Evolutionary conservation across 2,329 filamentous ascomycete genomes (phyloP), one percentile per base, ranked within the genome.

Genomic region (Colletotrichum godetiae): DNA sequence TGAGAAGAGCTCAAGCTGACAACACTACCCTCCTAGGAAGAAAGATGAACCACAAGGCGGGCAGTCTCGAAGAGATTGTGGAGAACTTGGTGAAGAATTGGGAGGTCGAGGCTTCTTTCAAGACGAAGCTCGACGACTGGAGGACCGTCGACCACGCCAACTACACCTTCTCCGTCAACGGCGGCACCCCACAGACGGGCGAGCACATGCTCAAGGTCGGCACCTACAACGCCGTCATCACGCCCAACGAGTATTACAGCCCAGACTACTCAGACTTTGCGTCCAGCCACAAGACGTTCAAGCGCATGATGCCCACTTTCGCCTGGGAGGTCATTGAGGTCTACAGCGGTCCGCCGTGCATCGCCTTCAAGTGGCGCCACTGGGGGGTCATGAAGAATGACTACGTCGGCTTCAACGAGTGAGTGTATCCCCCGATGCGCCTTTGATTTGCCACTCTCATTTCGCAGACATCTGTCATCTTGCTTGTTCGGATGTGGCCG

Each of bases 51-150:
- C 91, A 93, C 79, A 81, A 82, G 58, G 84, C 89, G 4, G 86
- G 85, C 46, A 90, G 87, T 68, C 86, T 93, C 3, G 87, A 89
- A 15, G 82, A 87, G 61, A 86, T 93, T 5, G 91, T 93, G 52
- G 88, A 93, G 79, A 93, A 93, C 78, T 87, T 93, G 1, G 91
- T 93, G 78, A 93, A 93, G 83, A 93, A 93, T 80, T 93, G 91
- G 92, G 91, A 93, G 80, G 88, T 93, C 64, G 91, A 93, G 80
- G 92, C 92, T 0, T 92, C 90, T 0, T 92, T 92, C 87, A 93
- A 93, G 82, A 86, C 87, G 8, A 77, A 85, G 19, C 84, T 92
- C 11, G 77, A 82, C 3, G 89, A 93, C 81, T 93, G 91, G 91
- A 87, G 91, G 58, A 93, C 92, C 2, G 86, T 93, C 76, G 89